Evolutionary conservation across 371 early-diverging fungal genomes (phyloP).

Genomic region (Parasitella parasitica): DNA sequence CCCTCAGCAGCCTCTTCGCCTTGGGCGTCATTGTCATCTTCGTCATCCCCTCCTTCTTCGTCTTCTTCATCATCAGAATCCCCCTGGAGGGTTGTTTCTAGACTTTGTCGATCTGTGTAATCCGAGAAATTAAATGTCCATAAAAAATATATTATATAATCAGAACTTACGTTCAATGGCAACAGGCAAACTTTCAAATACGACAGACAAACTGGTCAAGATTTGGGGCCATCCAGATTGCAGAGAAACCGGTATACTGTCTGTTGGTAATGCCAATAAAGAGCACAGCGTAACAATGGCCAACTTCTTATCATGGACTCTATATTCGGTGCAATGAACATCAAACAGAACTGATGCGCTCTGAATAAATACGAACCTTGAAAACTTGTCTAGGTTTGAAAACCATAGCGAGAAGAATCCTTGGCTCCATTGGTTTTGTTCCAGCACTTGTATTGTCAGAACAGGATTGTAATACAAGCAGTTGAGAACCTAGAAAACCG

Average conservation of each 20-base stretch:
- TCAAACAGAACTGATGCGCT: neutral
- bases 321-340: constrained; percentile 4
- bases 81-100: constrained; percentile 61
- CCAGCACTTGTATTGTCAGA: constrained; percentile 71
- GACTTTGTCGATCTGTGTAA: constrained; percentile 57
- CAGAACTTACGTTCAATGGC: constrained; percentile 77
- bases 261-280: constrained; percentile 67
- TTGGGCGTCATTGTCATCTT: constrained; percentile 18
- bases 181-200: constrained; percentile 74
- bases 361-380: constrained; percentile 30
- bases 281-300: constrained; percentile 77
- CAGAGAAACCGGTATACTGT: constrained; percentile 68
- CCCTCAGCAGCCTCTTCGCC: constrained; percentile 38
- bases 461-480: constrained; percentile 82
- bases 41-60: constrained; percentile 56
- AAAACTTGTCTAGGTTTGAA: constrained; percentile 64
- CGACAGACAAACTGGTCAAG: constrained; percentile 63
- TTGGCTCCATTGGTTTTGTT: constrained; percentile 72
- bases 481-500: constrained; percentile 63
- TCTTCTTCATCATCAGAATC: constrained; percentile 66
- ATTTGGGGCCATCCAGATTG: constrained; percentile 74
- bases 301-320: constrained; percentile 94
- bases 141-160: neutral
- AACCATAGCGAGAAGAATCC: constrained; percentile 85
- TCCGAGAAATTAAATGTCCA: neutral